These are phyloP conservation scores for Capsicum chinense DNA, from an alignment of 257 asterid genomes.

Conservation along the genomic window DNA sequence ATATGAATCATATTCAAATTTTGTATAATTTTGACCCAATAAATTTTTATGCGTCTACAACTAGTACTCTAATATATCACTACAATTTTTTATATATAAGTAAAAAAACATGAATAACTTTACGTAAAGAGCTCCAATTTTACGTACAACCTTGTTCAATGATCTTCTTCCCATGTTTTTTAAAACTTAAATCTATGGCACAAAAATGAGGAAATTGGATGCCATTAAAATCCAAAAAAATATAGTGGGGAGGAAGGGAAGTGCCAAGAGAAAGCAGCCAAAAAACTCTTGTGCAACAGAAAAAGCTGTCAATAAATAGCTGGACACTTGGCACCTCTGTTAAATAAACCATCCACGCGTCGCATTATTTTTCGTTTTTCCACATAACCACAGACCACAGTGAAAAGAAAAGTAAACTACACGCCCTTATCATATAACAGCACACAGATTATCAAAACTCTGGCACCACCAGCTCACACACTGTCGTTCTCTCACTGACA, in stretches of 20 bases:
- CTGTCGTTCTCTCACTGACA: conserved; percentile 27
- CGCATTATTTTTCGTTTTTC: neutral
- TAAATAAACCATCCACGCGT: neutral
- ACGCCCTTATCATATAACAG: neutral
- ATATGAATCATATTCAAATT: no score
- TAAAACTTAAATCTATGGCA: no score
- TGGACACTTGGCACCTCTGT: neutral
- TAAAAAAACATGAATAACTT: no score
- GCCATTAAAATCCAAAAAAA: no score
- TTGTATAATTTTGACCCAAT: no score
- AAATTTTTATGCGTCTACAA: no score
- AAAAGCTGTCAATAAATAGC: conserved; percentile 15
- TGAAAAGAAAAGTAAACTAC: neutral
- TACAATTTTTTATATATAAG: no score
- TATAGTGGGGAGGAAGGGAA: neutral
- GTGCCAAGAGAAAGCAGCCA: conserved; percentile 9
- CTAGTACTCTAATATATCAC: no score
- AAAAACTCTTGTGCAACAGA: neutral
- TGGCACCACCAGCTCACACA: conserved; percentile 17
- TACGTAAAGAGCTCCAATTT: no score
- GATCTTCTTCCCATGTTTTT: no score
- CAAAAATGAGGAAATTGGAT: no score
- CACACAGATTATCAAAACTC: neutral
- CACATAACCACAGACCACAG: neutral
- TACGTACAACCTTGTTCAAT: no score